A percentile compares a stretch with the other conserved stretches of the same genome.
Conservation (phyloP, 2,329 filamentous ascomycete species). For the Decorospora gaudefroyi region DNA sequence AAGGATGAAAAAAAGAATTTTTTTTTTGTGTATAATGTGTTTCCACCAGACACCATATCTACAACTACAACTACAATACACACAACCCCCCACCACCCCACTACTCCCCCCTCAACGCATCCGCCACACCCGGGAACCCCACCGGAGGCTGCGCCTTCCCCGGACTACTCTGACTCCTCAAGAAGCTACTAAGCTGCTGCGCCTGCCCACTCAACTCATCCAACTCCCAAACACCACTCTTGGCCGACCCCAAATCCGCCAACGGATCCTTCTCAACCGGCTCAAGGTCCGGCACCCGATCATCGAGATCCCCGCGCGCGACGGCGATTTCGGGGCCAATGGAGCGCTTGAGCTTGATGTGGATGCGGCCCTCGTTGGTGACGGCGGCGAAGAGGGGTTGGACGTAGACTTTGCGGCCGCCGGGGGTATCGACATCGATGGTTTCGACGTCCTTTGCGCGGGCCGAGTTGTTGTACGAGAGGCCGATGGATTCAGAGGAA, state of each 20-base stretch:
- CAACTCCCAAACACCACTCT: conserved; percentile 25
- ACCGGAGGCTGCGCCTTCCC: not conserved
- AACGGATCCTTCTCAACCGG: conserved; percentile 14
- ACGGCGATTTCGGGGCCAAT: conserved; percentile 32
- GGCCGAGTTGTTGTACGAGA: conserved; percentile 14
- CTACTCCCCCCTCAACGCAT: conserved; percentile 12
- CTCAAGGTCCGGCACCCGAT: conserved; percentile 27
- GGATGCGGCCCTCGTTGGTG: conserved; percentile 37
- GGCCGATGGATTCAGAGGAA: conserved; percentile 38
- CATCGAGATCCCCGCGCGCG: conserved; percentile 32
- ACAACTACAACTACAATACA: conserved; percentile 7
- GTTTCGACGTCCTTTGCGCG: conserved; percentile 38
- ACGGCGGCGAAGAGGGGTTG: conserved; percentile 51
- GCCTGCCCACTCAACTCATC: conserved; percentile 30
- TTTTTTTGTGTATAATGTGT: not conserved
- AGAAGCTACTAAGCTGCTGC: conserved; percentile 17
- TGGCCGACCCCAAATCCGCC: conserved; percentile 10
- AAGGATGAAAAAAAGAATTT: not conserved
- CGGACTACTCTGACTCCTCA: conserved; percentile 10
- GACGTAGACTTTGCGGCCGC: conserved; percentile 60
- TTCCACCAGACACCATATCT: not conserved
- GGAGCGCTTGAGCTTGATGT: conserved; percentile 32
- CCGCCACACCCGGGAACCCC: conserved; percentile 11
- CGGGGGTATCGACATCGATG: conserved; percentile 50
- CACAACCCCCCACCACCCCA: not conserved